Percentiles rank a stretch among this genome's conserved stretches.
Evolutionary conservation across 1,139 yeast species (phyloP).

Genomic region (Suzukiozyma palmioleophila): DNA sequence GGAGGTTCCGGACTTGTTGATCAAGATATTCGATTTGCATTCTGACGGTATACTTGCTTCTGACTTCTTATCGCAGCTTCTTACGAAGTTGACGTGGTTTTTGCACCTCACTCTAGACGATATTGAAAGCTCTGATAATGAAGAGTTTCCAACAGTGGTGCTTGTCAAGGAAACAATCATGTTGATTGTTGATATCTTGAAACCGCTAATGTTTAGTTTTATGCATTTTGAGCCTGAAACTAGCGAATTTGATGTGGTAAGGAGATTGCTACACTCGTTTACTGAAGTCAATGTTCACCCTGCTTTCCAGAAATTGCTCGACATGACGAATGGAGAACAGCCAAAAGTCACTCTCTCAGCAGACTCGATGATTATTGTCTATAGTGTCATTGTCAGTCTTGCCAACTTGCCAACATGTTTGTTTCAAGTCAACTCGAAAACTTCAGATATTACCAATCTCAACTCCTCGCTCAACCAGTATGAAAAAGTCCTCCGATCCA

Average conservation of each 20-base stretch:
- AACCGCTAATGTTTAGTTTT: constrained; percentile 15
- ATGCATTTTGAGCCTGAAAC: constrained; percentile 9
- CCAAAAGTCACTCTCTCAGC: constrained; percentile 26
- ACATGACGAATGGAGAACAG: constrained; percentile 17
- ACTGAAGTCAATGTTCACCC: constrained; percentile 21
- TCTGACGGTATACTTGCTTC: neutral
- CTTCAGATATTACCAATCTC: constrained; percentile 26
- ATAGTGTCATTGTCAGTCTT: constrained; percentile 22
- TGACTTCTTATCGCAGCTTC: constrained; percentile 12
- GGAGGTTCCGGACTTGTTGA: neutral
- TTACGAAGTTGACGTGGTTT: constrained; percentile 16
- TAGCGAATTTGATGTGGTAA: constrained; percentile 15
- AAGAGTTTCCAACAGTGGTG: constrained; percentile 15
- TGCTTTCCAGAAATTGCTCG: constrained; percentile 19
- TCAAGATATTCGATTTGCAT: neutral
- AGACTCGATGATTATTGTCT: constrained; percentile 24
- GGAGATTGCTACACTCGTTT: constrained; percentile 19
- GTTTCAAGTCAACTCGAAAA: constrained; percentile 15
- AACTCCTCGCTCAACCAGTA: constrained; percentile 19
- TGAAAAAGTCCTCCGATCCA: constrained; percentile 12
- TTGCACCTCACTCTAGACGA: constrained; percentile 14
- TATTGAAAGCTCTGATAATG: constrained; percentile 13
- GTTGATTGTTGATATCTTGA: constrained; percentile 23
- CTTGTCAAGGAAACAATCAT: constrained; percentile 26
- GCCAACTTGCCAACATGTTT: constrained; percentile 19